phyloP scores from a whole-genome alignment of 2,329 filamentous ascomycete genomes.

The Fusarium sp. region DNA sequence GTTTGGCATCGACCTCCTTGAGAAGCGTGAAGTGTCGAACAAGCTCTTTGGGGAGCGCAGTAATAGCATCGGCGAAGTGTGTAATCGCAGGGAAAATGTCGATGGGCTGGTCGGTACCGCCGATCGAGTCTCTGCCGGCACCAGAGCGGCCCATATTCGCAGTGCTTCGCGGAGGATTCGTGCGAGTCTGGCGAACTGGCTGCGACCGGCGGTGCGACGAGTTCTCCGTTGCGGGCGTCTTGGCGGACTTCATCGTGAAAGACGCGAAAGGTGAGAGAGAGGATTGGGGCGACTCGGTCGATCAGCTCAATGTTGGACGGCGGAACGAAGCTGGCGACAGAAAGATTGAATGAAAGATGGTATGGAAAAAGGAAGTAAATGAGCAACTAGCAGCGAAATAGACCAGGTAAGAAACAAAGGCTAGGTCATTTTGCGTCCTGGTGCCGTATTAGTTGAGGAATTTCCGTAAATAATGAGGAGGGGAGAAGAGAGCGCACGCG shows the following conservation, averaged over 20 bases:
- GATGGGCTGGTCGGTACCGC: conserved; percentile 69
- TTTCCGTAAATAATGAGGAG: conserved; percentile 37
- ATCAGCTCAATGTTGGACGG: conserved; percentile 38
- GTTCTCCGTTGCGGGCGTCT: conserved; percentile 59
- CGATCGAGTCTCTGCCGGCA: conserved; percentile 61
- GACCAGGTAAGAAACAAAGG: conserved; percentile 32
- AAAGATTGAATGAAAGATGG: conserved; percentile 30
- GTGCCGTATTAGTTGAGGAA: conserved; percentile 33
- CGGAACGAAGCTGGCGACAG: conserved; percentile 43
- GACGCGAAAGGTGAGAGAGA: conserved; percentile 36
- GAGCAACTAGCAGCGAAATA: conserved; percentile 43
- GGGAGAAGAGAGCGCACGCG: conserved; percentile 46
- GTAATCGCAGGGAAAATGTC: conserved; percentile 76
- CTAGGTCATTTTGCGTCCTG: conserved; percentile 48
- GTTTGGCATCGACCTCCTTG: conserved; percentile 98
- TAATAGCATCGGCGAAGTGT: conserved; percentile 90
- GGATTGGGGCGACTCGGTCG: conserved; percentile 39
- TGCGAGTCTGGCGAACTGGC: conserved; percentile 74
- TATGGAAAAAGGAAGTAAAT: conserved; percentile 22
- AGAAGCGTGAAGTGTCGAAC: conserved; percentile 95
- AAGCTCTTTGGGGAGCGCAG: conserved; percentile 92
- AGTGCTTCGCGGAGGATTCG: conserved; percentile 71
- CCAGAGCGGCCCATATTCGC: conserved; percentile 61
- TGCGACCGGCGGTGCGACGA: conserved; percentile 71
- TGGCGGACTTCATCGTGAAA: conserved; percentile 68